Conservation (phyloP, 148 eudicot genomes). For the Diospyros lotus region DNA sequence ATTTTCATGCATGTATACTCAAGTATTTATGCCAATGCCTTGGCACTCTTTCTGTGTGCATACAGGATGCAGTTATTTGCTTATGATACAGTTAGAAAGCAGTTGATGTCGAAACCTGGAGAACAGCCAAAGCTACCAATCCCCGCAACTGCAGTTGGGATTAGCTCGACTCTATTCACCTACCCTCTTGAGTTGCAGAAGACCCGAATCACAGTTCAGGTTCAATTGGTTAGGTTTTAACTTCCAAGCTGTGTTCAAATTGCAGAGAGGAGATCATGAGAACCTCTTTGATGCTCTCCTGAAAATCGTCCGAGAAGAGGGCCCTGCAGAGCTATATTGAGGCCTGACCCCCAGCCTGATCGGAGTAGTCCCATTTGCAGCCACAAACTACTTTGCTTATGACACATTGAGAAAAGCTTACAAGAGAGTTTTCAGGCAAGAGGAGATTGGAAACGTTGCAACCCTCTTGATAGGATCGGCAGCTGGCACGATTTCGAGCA, state of each 20-base stretch:
- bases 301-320: conserved; percentile 68
- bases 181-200: conserved; percentile 97
- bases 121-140: conserved; percentile 66
- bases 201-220: conserved; percentile 96
- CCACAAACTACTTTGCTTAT: conserved; percentile 86
- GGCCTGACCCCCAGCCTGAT: conserved; percentile 85
- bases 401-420: conserved; percentile 76
- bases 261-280: conserved; percentile 73
- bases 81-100: conserved; percentile 87
- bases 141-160: too few relatives aligned
- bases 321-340: conserved; percentile 71
- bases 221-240: not conserved
- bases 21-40: not conserved
- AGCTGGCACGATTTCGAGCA: conserved; percentile 94
- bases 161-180: conserved; percentile 74
- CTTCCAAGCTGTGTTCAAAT: too few relatives aligned
- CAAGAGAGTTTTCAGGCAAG: conserved; percentile 56
- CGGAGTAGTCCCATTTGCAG: conserved; percentile 82
- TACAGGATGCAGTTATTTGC: conserved; percentile 57
- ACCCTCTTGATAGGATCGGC: conserved; percentile 89
- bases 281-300: conserved; percentile 71
- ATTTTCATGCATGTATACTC: not conserved
- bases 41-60: conserved; percentile 4
- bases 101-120: conserved; percentile 63
- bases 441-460: conserved; percentile 76